A percentile compares a stretch with the other conserved stretches of the same genome.
Evolutionary conservation across 768 basidiomycete genomes (phyloP).

Genomic region (Phanerochaete sordida): DNA sequence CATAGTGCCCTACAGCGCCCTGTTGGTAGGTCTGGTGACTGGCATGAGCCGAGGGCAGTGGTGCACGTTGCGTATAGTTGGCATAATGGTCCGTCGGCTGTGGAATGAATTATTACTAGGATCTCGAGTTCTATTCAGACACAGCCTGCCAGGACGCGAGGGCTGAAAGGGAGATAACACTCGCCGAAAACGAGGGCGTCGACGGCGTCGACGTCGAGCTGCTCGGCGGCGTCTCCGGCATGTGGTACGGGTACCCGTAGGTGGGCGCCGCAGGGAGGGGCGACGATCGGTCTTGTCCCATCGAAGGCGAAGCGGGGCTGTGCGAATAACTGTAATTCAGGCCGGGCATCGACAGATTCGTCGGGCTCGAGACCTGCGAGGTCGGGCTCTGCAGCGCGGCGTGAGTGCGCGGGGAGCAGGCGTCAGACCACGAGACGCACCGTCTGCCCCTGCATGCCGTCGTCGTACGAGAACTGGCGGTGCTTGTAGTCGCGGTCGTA

Average conservation of each 20-base stretch:
- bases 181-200: conserved; percentile 73
- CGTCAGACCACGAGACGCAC: conserved; percentile 13
- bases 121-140: conserved; percentile 42
- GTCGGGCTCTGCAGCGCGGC: background rate
- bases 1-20: conserved; percentile 21
- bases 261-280: conserved; percentile 38
- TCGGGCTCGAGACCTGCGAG: conserved; percentile 24
- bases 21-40: background rate
- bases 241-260: conserved; percentile 55
- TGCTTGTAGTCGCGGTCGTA: conserved; percentile 26
- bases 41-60: background rate
- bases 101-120: conserved; percentile 52
- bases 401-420: background rate
- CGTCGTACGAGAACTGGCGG: conserved; percentile 18
- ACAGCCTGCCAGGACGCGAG: conserved; percentile 24
- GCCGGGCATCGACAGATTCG: conserved; percentile 17
- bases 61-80: conserved; percentile 1
- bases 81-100: conserved; percentile 31
- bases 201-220: conserved; percentile 67
- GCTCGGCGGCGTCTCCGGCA: conserved; percentile 71
- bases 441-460: conserved; percentile 22
- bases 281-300: conserved; percentile 3
- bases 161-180: conserved; percentile 48
- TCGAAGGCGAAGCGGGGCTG: conserved; percentile 1
- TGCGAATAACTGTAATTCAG: conserved; percentile 18